Conservation (phyloP, 352 stramenopile genomes). For the Phytophthora crassamura region DNA sequence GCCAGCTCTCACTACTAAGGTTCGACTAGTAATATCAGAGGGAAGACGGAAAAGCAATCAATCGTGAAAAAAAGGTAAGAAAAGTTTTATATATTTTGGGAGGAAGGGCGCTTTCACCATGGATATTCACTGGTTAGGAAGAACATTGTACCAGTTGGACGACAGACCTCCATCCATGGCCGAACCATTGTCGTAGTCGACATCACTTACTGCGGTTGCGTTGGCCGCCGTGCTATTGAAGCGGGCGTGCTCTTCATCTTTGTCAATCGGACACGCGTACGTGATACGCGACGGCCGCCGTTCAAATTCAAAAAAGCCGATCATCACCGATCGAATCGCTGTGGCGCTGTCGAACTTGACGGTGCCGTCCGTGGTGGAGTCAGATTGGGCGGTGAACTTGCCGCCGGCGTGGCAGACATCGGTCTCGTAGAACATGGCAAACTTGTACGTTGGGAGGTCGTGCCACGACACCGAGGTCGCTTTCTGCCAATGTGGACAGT, state of each 20-base stretch:
- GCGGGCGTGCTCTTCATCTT: not conserved
- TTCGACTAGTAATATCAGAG: too few relatives aligned
- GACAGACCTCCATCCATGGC: not conserved
- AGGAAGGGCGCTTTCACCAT: too few relatives aligned
- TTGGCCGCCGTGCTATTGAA: not conserved
- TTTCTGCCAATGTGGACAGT: not conserved
- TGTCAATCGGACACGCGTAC: constrained; percentile 1
- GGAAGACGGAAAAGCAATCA: too few relatives aligned
- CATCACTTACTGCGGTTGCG: not conserved
- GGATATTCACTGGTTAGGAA: too few relatives aligned
- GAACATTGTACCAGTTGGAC: not conserved
- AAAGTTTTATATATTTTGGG: too few relatives aligned
- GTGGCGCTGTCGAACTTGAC: not conserved
- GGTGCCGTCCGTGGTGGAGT: not conserved
- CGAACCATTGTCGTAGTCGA: not conserved
- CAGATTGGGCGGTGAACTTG: not conserved
- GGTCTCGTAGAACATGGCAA: not conserved
- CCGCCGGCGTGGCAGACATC: not conserved
- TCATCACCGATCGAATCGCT: not conserved
- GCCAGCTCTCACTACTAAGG: too few relatives aligned
- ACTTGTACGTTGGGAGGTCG: not conserved
- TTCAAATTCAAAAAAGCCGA: not conserved
- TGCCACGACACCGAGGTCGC: not conserved
- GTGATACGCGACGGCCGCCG: constrained; percentile 2
- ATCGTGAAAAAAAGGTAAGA: too few relatives aligned